Evolutionary conservation across 1,284 basidiomycete species (phyloP), one percentile per base, ranked within the genome.

Genomic region (Ganoderma leucocontextum): DNA sequence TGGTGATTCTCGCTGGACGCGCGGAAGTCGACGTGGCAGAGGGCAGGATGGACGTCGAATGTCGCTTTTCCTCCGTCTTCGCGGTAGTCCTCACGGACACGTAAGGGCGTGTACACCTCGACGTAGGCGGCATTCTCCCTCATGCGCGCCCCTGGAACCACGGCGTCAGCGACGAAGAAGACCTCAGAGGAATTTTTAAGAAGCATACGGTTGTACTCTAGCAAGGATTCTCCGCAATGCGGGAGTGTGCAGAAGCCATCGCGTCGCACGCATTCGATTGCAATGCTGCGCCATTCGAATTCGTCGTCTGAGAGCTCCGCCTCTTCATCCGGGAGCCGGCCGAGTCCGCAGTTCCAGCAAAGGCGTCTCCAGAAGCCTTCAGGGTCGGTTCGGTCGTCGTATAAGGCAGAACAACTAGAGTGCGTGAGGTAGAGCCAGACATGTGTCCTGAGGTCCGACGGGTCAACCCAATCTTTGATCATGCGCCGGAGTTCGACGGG

Each of bases 401-500:
- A 64, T 15, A 64, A 25, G 10, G 13, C 62, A 9, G 66, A 44
- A 25, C 60, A 55, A 8, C 42, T 10, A 9, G 35, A 25, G 38
- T 61, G n/a, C 1, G 55, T 35, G 25, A 55, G 44, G 68, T 72
- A 71, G 64, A 69, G 72, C 60, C 74, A 74, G 41, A 73, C 72
- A 47, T 74, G 73, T 1, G 73, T 75, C 29, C 73, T 66, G 17
- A 75, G 63, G 62, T 75, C 74, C 10, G 63, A 49, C 2, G 66
- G 33, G 1, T 70, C 66, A 8, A 75, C 73, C 29, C 41, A 36
- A 22, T 71, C 69, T 60, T 73, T 74, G 35, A 75, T 65, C 36
- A 73, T 60, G 13, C 66, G 42, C 15, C 71, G 38, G 9, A 75
- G 59, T 52, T 75, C 74, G 4, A 58, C 49, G 4, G 74, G 74